A percentile compares a stretch with the other conserved stretches of the same genome.
Conservation (phyloP, 179 eudicot genomes). For the Heliamphora pulchella region DNA sequence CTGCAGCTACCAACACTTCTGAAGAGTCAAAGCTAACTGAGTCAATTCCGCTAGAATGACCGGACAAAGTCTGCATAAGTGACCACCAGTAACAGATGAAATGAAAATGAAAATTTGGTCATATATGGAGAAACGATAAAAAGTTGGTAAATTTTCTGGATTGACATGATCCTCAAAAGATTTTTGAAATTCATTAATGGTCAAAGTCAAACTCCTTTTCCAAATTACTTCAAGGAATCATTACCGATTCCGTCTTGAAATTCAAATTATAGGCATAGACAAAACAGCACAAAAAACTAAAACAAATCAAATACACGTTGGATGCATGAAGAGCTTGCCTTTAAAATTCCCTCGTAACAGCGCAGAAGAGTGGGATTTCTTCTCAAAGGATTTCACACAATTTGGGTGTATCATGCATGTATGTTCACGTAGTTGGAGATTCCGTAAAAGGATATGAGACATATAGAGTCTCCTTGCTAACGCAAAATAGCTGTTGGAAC, state of each 20-base stretch:
- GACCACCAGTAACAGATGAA: slow-evolving; percentile 11
- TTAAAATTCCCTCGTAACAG: too few relatives aligned
- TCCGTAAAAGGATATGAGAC: not conserved
- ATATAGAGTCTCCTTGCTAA: not conserved
- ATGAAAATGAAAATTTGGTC: not conserved
- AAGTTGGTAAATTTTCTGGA: not conserved
- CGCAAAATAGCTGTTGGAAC: not conserved
- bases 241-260: not conserved
- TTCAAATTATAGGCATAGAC: not conserved
- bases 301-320: not conserved
- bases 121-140: not conserved
- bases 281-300: not conserved
- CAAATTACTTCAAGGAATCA: not conserved
- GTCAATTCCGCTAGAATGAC: slow-evolving; percentile 97
- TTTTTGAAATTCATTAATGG: not conserved
- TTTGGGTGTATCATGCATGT: not conserved
- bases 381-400: slow-evolving; percentile 3
- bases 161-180: not conserved
- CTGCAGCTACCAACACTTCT: slow-evolving; percentile 92
- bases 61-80: slow-evolving; percentile 77
- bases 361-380: not conserved
- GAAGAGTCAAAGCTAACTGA: slow-evolving; percentile 97
- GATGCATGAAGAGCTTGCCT: not conserved
- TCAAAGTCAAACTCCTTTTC: not conserved
- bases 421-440: too few relatives aligned